A percentile compares a stretch with the other conserved stretches of the same genome.
These are phyloP conservation scores for Neurospora sp. DNA, from an alignment of 495 filamentous ascomycete genomes.

Conservation along the genomic window DNA sequence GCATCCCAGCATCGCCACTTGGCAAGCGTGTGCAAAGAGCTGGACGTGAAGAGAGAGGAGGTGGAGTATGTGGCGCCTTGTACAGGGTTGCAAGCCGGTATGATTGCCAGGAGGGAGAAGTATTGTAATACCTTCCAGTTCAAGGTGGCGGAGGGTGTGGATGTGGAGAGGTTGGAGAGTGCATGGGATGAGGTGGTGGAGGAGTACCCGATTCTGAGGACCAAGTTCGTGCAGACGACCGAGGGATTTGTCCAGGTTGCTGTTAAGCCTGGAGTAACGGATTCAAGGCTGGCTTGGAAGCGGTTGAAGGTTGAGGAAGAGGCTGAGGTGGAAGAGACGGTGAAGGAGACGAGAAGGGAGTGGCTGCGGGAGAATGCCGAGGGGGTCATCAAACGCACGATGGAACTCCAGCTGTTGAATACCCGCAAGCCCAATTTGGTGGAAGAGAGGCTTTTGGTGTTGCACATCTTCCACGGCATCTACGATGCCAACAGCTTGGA, in stretches of 20 bases:
- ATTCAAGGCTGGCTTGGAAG: too few species aligned
- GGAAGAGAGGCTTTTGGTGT: conserved; percentile 29
- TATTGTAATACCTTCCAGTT: conserved; percentile 68
- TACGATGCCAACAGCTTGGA: conserved; percentile 79
- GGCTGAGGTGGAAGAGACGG: conserved; percentile 5
- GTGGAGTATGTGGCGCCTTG: conserved; percentile 66
- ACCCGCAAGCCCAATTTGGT: conserved; percentile 29
- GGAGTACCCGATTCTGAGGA: conserved; percentile 50
- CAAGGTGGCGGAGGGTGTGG: conserved; percentile 29
- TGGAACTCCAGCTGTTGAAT: conserved; percentile 20
- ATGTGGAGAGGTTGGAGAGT: conserved; percentile 29
- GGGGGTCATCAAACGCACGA: conserved; percentile 11
- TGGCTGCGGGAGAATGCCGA: conserved; percentile 27
- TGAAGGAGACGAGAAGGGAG: neutral
- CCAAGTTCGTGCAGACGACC: conserved; percentile 50
- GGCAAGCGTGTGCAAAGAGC: conserved; percentile 27
- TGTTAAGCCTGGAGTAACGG: too few species aligned
- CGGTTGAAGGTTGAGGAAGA: conserved; percentile 10
- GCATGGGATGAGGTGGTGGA: conserved; percentile 43
- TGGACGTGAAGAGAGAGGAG: conserved; percentile 33
- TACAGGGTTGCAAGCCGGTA: conserved; percentile 70
- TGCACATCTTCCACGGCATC: conserved; percentile 74
- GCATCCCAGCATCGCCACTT: conserved; percentile 20
- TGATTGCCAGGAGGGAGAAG: conserved; percentile 57
- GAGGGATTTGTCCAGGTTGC: conserved; percentile 65